Base-by-base conservation (phyloP, 306 rosid species). In the Glycine latifolia region DNA sequence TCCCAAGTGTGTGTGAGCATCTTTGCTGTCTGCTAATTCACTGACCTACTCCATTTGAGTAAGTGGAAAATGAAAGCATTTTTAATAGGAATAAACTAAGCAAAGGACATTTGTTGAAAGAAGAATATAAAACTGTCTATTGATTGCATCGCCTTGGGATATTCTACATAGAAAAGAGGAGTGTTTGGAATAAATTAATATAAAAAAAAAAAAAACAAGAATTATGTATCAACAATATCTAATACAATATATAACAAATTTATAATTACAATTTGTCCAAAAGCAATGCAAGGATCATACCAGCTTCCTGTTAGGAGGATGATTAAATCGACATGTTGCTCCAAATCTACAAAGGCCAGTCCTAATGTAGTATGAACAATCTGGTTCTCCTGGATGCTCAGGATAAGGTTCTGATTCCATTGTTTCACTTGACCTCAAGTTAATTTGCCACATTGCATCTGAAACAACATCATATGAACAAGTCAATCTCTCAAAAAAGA, bases 261-360 rank as follows among this genome's bases (percentile, higher is more conserved):
- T 66, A 65, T 54, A 72, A 80, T 56, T 33, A 73, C 56, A 66
- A 67, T 15, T 69, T 75, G 37, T 73, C 31, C 13, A 79, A 73
- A 55, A 77, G 79, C 31, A 84, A 35, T 77, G 71, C 65, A 85
- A 58, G 83, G 86, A 69, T 76, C 75, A 83, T 91, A 95, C 99
- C 97, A 95, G 91, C 83, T 88, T 94, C 85, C 99, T 88, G 83
- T 95, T 92, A 50, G 97, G 99, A 47, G 99, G 99, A 77, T 95
- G 99, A 86, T 95, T 95, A 82, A 92, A 95, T 80, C 97, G 91
- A 84, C 99, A 95, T 52, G 99, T 91, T n/a, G 88, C 89, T 44
- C 99, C 99, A 83, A 95, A 95, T 89, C 99, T 91, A 87, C 99
- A 95, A 47, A 91, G 92, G 43, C 99, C 99, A 0, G 99, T 95